Conservation (phyloP, 2,329 filamentous ascomycete genomes). For the Diaporthe vaccinii region DNA sequence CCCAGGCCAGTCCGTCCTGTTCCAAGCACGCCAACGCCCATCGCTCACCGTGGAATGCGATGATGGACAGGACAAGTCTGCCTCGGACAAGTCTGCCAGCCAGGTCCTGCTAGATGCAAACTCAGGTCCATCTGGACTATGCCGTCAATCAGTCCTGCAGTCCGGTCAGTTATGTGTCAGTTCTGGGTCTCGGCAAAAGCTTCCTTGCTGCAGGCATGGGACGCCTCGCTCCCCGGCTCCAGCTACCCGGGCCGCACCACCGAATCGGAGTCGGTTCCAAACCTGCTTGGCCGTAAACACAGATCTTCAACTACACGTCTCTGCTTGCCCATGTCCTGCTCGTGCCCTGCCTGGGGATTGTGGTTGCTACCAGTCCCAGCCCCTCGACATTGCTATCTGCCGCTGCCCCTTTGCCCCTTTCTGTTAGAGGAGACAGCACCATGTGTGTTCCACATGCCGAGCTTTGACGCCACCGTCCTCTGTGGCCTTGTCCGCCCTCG, state of each 20-base stretch:
- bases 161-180: background rate
- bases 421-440: constrained; percentile 22
- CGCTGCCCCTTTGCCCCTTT: constrained; percentile 17
- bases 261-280: constrained; percentile 15
- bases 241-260: constrained; percentile 31
- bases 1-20: background rate
- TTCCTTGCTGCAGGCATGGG: background rate
- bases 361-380: background rate
- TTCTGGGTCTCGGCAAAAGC: constrained; percentile 22
- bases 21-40: background rate
- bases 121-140: background rate
- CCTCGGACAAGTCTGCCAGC: background rate
- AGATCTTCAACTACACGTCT: constrained; percentile 14
- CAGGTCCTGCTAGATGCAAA: background rate
- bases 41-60: background rate
- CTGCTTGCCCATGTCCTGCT: constrained; percentile 13
- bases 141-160: background rate
- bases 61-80: background rate
- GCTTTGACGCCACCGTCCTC: constrained; percentile 25
- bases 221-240: constrained; percentile 26
- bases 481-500: constrained; percentile 7
- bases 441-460: constrained; percentile 26
- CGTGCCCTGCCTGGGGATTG: background rate
- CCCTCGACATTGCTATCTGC: constrained; percentile 7
- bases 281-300: background rate